phyloP scores from a whole-genome alignment of 2,329 filamentous ascomycete species.

The Neonectria hederae region DNA sequence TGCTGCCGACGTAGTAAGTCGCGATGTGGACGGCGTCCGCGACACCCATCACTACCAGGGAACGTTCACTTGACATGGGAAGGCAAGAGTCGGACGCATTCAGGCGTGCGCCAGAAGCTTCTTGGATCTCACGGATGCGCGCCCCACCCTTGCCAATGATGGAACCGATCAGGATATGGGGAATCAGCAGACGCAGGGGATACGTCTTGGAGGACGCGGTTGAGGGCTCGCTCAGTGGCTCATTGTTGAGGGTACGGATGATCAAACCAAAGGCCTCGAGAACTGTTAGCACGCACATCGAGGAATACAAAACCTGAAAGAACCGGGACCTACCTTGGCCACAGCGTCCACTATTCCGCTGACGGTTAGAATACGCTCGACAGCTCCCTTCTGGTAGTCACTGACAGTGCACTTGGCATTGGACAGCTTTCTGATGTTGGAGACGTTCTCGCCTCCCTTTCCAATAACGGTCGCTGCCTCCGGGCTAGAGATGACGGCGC shows the following conservation, averaged over 20 bases:
- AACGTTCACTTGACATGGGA: slow-evolving; percentile 93
- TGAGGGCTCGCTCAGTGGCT: slow-evolving; percentile 86
- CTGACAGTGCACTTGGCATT: slow-evolving; percentile 99
- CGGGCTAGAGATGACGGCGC: slow-evolving; percentile 95
- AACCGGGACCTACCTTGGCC: slow-evolving; percentile 78
- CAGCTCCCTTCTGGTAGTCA: slow-evolving; percentile 95
- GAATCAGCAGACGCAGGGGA: slow-evolving; percentile 91
- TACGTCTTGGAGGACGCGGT: slow-evolving; percentile 97
- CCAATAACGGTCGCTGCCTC: slow-evolving; percentile 98
- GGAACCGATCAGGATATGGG: slow-evolving; percentile 96
- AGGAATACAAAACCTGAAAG: neutral
- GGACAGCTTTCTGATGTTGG: slow-evolving; percentile 92
- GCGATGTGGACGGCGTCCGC: slow-evolving; percentile 99
- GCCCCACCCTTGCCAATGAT: slow-evolving; percentile 98
- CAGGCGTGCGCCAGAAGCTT: slow-evolving; percentile 93
- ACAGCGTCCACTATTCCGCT: slow-evolving; percentile 96
- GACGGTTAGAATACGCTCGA: slow-evolving; percentile 96
- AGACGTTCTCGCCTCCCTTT: slow-evolving; percentile 98
- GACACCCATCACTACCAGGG: slow-evolving; percentile 96
- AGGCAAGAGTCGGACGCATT: slow-evolving; percentile 97
- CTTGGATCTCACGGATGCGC: slow-evolving; percentile 97
- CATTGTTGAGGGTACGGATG: slow-evolving; percentile 97
- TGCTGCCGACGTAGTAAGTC: slow-evolving; percentile 98
- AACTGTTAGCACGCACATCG: slow-evolving; percentile 40
- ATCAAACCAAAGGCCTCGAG: slow-evolving; percentile 92